These are phyloP conservation scores for Agroathelia rolfsii DNA, from an alignment of 1,284 basidiomycete species.

Conservation along the genomic window DNA sequence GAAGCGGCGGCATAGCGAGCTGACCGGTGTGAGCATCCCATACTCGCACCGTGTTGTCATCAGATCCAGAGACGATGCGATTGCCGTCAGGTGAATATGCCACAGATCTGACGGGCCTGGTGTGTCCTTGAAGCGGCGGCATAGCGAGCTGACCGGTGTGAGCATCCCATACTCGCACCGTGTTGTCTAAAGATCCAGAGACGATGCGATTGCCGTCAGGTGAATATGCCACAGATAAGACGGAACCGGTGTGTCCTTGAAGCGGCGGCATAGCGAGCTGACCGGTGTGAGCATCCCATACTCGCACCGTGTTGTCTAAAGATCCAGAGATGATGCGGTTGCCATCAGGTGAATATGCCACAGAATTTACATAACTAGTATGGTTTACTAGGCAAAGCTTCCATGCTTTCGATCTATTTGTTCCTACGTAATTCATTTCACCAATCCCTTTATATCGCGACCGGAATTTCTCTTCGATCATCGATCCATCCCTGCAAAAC, in stretches of 20 bases:
- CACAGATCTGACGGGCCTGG: constrained; percentile 9
- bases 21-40: constrained; percentile 15
- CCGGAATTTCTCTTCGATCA: no score
- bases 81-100: constrained; percentile 9
- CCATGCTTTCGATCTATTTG: no score
- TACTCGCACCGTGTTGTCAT: constrained; percentile 20
- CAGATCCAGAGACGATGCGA: constrained; percentile 16
- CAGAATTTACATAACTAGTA: constrained; percentile 1
- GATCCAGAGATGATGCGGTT: constrained; percentile 15
- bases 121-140: constrained; percentile 15
- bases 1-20: constrained; percentile 11
- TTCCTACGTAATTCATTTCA: no score
- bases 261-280: constrained; percentile 2
- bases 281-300: constrained; percentile 10
- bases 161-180: constrained; percentile 11
- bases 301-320: constrained; percentile 7
- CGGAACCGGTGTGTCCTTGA: constrained; percentile 4
- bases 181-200: constrained; percentile 11
- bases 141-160: constrained; percentile 1
- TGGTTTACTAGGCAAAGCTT: no score
- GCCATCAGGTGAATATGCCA: constrained; percentile 9
- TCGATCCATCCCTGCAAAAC: no score
- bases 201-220: constrained; percentile 13
- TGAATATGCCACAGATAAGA: constrained; percentile 7
- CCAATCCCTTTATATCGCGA: no score